Evolutionary conservation across 1,284 basidiomycete genomes (phyloP).

Genomic region (Cutaneotrichosporon cavernicola): DNA sequence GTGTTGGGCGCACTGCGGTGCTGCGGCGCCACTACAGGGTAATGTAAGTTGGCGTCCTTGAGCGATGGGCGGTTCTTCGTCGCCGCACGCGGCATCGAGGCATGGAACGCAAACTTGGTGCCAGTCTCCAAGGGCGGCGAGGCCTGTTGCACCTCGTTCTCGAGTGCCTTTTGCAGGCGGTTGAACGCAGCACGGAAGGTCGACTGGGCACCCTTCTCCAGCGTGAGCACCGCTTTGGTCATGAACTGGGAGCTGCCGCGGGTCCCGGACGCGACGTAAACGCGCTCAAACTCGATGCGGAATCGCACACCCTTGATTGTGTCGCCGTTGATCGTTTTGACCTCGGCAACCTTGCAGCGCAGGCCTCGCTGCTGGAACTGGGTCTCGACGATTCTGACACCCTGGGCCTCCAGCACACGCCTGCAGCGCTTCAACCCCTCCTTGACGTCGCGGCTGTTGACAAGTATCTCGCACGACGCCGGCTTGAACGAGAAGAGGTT

Average conservation of each 20-base stretch:
- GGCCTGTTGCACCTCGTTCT: constrained; percentile 13
- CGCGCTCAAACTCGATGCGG: constrained; percentile 48
- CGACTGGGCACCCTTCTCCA: constrained; percentile 52
- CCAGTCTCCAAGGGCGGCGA: background rate
- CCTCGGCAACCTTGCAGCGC: constrained; percentile 44
- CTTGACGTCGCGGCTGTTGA: constrained; percentile 42
- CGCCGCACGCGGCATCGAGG: constrained; percentile 12
- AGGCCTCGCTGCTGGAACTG: constrained; percentile 44
- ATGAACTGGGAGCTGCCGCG: constrained; percentile 31
- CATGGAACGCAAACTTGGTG: constrained; percentile 10
- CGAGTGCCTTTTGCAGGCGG: constrained; percentile 16
- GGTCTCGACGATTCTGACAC: constrained; percentile 40
- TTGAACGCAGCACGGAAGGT: constrained; percentile 44
- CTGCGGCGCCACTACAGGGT: constrained; percentile 21
- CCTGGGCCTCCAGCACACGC: constrained; percentile 35
- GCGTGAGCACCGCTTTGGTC: constrained; percentile 47
- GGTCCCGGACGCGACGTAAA: constrained; percentile 28
- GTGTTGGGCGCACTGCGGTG: constrained; percentile 23
- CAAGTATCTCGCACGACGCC: constrained; percentile 57
- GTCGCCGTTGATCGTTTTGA: constrained; percentile 30
- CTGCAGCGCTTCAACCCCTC: constrained; percentile 41
- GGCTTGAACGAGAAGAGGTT: constrained; percentile 86
- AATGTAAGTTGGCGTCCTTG: constrained; percentile 15
- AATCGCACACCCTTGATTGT: constrained; percentile 48
- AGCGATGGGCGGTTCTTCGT: constrained; percentile 12